Base-by-base conservation (phyloP, 805 yeast genomes). In the Ogataea glucozyma region DNA sequence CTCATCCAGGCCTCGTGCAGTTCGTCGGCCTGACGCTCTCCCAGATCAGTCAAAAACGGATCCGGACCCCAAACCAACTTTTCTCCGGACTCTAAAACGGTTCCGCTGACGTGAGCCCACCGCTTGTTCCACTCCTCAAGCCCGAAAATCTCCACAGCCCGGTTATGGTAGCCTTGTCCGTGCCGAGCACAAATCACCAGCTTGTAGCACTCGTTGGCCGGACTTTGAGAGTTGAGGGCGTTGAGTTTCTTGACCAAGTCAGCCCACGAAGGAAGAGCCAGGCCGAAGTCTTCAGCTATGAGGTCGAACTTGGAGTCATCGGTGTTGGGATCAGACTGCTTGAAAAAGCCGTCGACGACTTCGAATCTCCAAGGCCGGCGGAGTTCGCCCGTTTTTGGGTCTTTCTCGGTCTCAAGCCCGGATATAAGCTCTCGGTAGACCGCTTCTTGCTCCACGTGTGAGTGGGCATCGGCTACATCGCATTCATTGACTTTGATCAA, bases 131-230 rank as follows among this genome's bases (percentile, higher is more conserved):
- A 83, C n/a, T 62, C 75, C 2, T 70, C 69, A 14, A 67, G 42
- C 9, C 87, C 87, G 52, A 79, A 80, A 45, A 75, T 70, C 17
- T 62, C 64, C 12, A 80, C 77, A 3, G 77, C 73, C 33, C 69
- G 66, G 52, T 83, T 83, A 49, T 83, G 89, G 55, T 63, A 75
- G 0, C 88, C 88, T 58, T 82, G 85, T 5, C 88, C 88, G 52
- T 83, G 88, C 56, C 88, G 70, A 9, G 83, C 82, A 41, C 77
- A 67, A 36, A 77, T 71, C 3, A 80, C 44, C 35, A 80, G 52
- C 52, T 79, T 80, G 58, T 68, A 78, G 26, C 48, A 44, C 31
- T 65, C 80, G 46, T 73, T 69, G 1, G 50, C 51, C 0, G 50
- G 44, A 14, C 73, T 69, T 5, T 52, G 32, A 2, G 42, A 39